These are phyloP conservation scores for Annulohypoxylon moriforme DNA, from an alignment of 495 filamentous ascomycete species.

Conservation along the genomic window DNA sequence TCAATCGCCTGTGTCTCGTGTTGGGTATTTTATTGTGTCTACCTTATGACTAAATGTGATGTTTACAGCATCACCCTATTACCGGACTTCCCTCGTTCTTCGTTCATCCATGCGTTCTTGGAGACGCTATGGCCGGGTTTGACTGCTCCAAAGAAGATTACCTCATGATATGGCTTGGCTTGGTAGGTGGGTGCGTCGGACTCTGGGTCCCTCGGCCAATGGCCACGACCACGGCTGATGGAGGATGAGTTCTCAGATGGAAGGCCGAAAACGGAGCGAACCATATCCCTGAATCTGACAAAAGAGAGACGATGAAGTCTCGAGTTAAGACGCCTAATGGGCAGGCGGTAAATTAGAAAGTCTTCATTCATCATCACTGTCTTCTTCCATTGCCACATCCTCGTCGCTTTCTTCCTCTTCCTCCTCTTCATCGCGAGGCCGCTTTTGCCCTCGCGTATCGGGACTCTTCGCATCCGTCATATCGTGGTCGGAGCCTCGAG, in stretches of 20 bases:
- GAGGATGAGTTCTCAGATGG: constrained; percentile 17
- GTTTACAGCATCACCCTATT: constrained; percentile 78
- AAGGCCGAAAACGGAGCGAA: not conserved
- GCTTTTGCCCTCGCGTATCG: constrained; percentile 67
- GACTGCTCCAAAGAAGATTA: constrained; percentile 71
- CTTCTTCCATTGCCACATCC: constrained; percentile 60
- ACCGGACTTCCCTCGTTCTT: constrained; percentile 80
- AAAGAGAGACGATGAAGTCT: not conserved
- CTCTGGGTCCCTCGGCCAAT: constrained; percentile 74
- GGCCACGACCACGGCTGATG: constrained; percentile 46
- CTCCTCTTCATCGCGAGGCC: constrained; percentile 79
- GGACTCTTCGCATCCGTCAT: constrained; percentile 58
- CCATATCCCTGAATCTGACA: not conserved
- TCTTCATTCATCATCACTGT: constrained; percentile 66
- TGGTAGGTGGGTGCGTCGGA: constrained; percentile 78
- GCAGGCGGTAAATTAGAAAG: constrained; percentile 9
- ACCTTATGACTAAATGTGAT: constrained; percentile 59
- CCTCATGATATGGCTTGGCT: constrained; percentile 82
- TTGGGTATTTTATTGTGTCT: constrained; percentile 45
- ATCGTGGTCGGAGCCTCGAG: constrained; percentile 51
- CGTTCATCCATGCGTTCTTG: constrained; percentile 88
- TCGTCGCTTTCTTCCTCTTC: constrained; percentile 67
- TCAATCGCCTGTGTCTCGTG: constrained; percentile 60
- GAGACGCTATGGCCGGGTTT: constrained; percentile 74
- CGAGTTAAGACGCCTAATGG: not conserved